These are phyloP conservation scores for Tetrapisispora phaffii DNA, from an alignment of 805 yeast genomes.

Conservation along the genomic window DNA sequence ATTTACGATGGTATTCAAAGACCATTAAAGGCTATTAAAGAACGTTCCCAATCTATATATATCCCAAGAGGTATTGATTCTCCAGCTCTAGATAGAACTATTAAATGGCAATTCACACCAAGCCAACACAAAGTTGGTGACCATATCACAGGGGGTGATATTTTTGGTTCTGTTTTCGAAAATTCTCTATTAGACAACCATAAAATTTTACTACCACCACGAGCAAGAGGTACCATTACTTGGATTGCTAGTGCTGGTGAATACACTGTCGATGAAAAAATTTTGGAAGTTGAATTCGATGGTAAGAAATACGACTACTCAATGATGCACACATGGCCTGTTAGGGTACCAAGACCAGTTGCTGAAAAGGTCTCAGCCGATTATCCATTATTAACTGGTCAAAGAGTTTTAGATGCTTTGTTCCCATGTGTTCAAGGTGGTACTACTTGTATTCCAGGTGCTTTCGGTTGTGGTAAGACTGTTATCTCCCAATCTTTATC, in stretches of 20 bases:
- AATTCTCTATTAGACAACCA: constrained; percentile 89
- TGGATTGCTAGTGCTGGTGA: constrained; percentile 84
- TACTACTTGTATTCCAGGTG: constrained; percentile 99
- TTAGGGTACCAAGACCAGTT: constrained; percentile 98
- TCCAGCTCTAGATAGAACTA: constrained; percentile 81
- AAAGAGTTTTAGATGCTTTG: constrained; percentile 93
- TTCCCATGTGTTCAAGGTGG: constrained; percentile 99
- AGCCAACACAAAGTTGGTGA: constrained; percentile 72
- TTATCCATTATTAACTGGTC: constrained; percentile 94
- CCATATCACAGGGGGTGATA: constrained; percentile 97
- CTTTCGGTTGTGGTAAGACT: constrained; percentile 98
- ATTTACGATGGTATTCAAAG: constrained; percentile 99
- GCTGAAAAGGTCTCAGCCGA: constrained; percentile 90
- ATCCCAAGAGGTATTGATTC: constrained; percentile 98
- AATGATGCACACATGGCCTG: constrained; percentile 99
- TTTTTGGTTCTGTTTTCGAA: constrained; percentile 87
- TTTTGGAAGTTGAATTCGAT: constrained; percentile 89
- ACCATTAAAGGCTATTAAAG: constrained; percentile 90
- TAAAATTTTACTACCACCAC: constrained; percentile 91
- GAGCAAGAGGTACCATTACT: constrained; percentile 95
- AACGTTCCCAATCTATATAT: constrained; percentile 79
- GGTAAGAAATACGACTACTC: constrained; percentile 73
- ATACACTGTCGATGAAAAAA: constrained; percentile 79
- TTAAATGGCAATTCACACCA: constrained; percentile 81
- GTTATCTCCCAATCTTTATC: constrained; percentile 96